These are phyloP conservation scores for Periconia digitata DNA, from an alignment of 2,329 filamentous ascomycete species.

Conservation along the genomic window DNA sequence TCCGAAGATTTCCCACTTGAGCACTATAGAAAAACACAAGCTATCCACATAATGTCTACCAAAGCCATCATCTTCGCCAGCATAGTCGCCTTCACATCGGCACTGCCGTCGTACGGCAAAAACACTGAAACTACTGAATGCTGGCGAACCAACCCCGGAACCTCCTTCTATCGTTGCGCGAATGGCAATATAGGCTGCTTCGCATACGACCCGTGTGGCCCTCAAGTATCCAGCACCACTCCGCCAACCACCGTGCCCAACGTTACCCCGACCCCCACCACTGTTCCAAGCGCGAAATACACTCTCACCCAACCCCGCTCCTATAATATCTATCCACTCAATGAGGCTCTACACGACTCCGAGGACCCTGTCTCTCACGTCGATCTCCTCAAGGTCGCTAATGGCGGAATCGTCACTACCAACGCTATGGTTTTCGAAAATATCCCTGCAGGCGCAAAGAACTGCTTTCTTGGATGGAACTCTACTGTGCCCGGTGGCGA, in stretches of 20 bases:
- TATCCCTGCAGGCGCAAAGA: slow-evolving; percentile 7
- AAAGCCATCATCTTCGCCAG: slow-evolving; percentile 3
- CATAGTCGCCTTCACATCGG: slow-evolving; percentile 3
- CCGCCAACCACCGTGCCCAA: neutral
- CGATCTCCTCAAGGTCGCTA: slow-evolving; percentile 7
- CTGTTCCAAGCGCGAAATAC: neutral
- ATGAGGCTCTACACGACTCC: neutral
- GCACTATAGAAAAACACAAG: too few species aligned
- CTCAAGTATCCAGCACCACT: neutral
- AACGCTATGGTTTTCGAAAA: slow-evolving; percentile 10
- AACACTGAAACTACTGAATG: neutral
- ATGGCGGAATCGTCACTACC: neutral
- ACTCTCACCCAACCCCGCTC: slow-evolving; percentile 4
- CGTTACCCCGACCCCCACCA: neutral
- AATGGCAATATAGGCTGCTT: neutral
- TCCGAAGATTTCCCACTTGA: too few species aligned
- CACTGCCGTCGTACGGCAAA: slow-evolving; percentile 2
- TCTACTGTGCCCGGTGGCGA: neutral
- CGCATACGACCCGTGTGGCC: neutral
- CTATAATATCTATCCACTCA: slow-evolving; percentile 10
- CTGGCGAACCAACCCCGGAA: neutral
- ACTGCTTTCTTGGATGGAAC: slow-evolving; percentile 8
- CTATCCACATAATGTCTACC: slow-evolving; percentile 10
- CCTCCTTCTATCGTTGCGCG: neutral
- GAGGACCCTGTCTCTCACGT: slow-evolving; percentile 6